Evolutionary conservation across 805 yeast genomes (phyloP).

Genomic region (Candida pseudofarinosa): DNA sequence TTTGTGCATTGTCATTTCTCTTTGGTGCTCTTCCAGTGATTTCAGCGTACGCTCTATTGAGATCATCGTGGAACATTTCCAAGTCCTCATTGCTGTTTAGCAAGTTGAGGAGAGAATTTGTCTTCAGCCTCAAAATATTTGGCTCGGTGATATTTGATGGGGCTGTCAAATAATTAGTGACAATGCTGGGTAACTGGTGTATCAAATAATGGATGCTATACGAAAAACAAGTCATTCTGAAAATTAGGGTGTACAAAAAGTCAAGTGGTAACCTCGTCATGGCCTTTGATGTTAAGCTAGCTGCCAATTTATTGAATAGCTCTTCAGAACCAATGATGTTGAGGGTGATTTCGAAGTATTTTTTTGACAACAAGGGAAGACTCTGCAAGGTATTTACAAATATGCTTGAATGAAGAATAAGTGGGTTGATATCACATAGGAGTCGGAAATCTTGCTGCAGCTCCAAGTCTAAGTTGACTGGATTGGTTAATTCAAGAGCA

Average conservation of each 20-base stretch:
- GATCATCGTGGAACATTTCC: conserved; percentile 19
- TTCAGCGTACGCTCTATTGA: conserved; percentile 6
- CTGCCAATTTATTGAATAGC: conserved; percentile 12
- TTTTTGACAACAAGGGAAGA: conserved; percentile 12
- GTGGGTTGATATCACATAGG: conserved; percentile 16
- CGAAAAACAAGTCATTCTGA: conserved; percentile 14
- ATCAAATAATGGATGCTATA: conserved; percentile 20
- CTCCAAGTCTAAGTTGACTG: conserved; percentile 16
- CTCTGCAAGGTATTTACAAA: conserved; percentile 10
- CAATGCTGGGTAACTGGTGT: conserved; percentile 19
- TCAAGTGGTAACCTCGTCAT: conserved; percentile 18
- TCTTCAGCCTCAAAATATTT: conserved; percentile 23
- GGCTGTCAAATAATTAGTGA: conserved; percentile 18
- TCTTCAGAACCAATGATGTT: conserved; percentile 17
- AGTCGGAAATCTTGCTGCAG: conserved; percentile 18
- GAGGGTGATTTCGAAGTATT: conserved; percentile 22
- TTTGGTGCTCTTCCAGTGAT: not conserved
- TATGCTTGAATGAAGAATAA: conserved; percentile 9
- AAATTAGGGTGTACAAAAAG: conserved; percentile 16
- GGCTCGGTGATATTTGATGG: conserved; percentile 12
- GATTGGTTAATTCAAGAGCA: conserved; percentile 12
- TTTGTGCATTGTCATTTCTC: not conserved
- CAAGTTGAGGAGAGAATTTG: conserved; percentile 20
- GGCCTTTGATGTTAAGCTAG: conserved; percentile 7
- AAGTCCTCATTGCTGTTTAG: conserved; percentile 13